Percentiles rank a stretch among this genome's conserved stretches.
phyloP scores from a whole-genome alignment of 208 protist genomes.

The Naegleria lovaniensis region DNA sequence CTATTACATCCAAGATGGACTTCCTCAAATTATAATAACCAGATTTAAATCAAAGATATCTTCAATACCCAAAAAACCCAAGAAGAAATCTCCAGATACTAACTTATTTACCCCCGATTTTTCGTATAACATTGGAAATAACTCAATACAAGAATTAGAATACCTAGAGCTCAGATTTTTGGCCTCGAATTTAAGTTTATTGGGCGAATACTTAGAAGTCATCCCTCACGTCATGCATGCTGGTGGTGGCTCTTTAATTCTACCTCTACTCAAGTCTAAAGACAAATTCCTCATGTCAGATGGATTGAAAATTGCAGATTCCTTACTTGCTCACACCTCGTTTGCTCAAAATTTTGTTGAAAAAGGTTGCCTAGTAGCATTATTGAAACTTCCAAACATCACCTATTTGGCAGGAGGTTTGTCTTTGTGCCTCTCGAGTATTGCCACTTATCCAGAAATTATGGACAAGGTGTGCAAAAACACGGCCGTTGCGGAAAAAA shows the following conservation, averaged over 20 bases:
- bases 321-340: slow-evolving; percentile 38
- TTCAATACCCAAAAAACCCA: not conserved
- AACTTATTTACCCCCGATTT: not conserved
- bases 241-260: not conserved
- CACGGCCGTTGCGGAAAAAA: not conserved
- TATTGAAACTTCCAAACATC: slow-evolving; percentile 39
- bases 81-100: not conserved
- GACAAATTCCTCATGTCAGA: slow-evolving; percentile 26
- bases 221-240: not conserved
- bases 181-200: not conserved
- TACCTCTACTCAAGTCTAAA: not conserved
- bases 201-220: not conserved
- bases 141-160: not conserved
- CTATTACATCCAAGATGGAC: not conserved
- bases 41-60: not conserved
- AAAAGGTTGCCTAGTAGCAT: slow-evolving; percentile 36
- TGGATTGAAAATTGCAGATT: slow-evolving; percentile 24
- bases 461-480: slow-evolving; percentile 31
- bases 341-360: slow-evolving; percentile 43
- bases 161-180: not conserved
- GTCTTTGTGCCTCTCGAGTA: slow-evolving; percentile 37
- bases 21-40: not conserved
- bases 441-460: slow-evolving; percentile 32
- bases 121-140: not conserved
- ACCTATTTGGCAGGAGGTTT: slow-evolving; percentile 37